phyloP scores from a whole-genome alignment of 1,284 basidiomycete species.

The Chalciporus piperatoides region DNA sequence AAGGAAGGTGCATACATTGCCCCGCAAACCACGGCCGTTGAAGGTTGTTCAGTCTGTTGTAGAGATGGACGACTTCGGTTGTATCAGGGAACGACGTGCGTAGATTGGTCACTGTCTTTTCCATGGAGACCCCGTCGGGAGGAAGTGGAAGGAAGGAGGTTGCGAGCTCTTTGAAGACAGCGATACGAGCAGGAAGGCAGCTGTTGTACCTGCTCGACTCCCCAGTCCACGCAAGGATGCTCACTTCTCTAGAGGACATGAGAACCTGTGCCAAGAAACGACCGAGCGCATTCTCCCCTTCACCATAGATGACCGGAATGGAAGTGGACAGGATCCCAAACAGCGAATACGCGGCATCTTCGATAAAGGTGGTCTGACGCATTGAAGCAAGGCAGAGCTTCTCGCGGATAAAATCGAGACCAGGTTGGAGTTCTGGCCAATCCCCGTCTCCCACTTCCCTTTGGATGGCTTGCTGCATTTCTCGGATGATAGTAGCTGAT shows the following conservation, averaged over 20 bases:
- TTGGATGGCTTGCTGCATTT: not conserved
- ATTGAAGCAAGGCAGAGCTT: not conserved
- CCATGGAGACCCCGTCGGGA: not conserved
- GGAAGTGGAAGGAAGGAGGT: not conserved
- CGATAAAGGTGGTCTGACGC: not conserved
- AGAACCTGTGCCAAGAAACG: conserved; percentile 1
- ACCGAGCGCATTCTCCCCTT: conserved; percentile 4
- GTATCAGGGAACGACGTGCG: not conserved
- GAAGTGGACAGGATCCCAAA: not conserved
- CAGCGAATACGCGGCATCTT: not conserved
- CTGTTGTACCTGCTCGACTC: conserved; percentile 4
- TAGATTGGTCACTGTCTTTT: not conserved
- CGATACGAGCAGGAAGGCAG: conserved; percentile 4
- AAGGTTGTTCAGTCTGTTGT: not conserved
- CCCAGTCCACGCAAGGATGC: conserved; percentile 10
- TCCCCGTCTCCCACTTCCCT: not conserved
- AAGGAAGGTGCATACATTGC: not conserved
- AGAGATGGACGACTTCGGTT: not conserved
- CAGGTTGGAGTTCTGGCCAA: not conserved
- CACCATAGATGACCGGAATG: conserved; percentile 1
- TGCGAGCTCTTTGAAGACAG: not conserved
- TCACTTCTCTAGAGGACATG: not conserved
- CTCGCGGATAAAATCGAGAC: not conserved
- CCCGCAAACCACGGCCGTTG: not conserved
- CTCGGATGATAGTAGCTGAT: not conserved